phyloP scores from a whole-genome alignment of 345 rosid genomes.

The Salix suchowensis region DNA sequence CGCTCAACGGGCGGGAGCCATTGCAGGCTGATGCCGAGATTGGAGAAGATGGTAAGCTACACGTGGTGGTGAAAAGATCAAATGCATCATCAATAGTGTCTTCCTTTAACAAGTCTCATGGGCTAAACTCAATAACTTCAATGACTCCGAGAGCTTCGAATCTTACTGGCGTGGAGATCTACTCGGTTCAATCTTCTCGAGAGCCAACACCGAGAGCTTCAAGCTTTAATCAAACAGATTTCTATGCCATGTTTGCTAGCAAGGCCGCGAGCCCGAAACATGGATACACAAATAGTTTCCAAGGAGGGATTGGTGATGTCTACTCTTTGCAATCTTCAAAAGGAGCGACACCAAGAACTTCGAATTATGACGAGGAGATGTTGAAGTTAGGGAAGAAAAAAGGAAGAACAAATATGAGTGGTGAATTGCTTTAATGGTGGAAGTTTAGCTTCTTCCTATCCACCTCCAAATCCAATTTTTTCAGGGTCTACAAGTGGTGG shows the following conservation, averaged over 20 bases:
- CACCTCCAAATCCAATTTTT: slow-evolving; percentile 71
- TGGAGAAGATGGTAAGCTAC: slow-evolving; percentile 80
- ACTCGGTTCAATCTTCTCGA: slow-evolving; percentile 68
- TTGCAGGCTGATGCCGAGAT: slow-evolving; percentile 76
- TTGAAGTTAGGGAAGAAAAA: slow-evolving; percentile 44
- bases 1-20: slow-evolving; percentile 72
- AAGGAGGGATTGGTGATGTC: slow-evolving; percentile 43
- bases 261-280: slow-evolving; percentile 80
- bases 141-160: slow-evolving; percentile 77
- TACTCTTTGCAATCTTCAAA: slow-evolving; percentile 73
- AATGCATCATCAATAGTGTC: slow-evolving; percentile 60
- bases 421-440: slow-evolving; percentile 48
- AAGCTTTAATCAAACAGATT: slow-evolving; percentile 78
- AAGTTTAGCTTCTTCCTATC: slow-evolving; percentile 38
- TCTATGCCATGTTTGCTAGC: slow-evolving; percentile 80
- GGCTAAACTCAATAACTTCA: slow-evolving; percentile 41
- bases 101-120: slow-evolving; percentile 59
- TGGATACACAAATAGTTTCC: slow-evolving; percentile 49
- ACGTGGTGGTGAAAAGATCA: slow-evolving; percentile 62
- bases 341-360: slow-evolving; percentile 69
- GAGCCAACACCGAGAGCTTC: slow-evolving; percentile 89
- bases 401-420: slow-evolving; percentile 66
- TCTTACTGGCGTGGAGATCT: slow-evolving; percentile 76
- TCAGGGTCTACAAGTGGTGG: slow-evolving; percentile 28
- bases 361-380: slow-evolving; percentile 77